A percentile compares a stretch with the other conserved stretches of the same genome.
phyloP scores from a whole-genome alignment of 305 asterid species.

The Ruellia speciosa region DNA sequence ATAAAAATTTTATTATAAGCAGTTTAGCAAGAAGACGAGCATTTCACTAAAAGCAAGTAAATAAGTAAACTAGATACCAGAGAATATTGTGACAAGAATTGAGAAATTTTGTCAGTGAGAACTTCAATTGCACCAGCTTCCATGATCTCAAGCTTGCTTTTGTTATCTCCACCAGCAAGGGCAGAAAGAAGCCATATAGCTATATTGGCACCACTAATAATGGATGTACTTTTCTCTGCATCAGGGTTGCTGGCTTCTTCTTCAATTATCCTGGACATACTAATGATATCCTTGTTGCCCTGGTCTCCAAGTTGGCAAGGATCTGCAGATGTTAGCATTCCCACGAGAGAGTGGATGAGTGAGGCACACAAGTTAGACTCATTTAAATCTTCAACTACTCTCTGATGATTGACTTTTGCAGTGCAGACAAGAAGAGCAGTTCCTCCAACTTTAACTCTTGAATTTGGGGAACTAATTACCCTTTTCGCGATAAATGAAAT shows the following conservation, averaged over 20 bases:
- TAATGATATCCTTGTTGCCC: slow-evolving; percentile 45
- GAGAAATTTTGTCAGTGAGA: slow-evolving; percentile 74
- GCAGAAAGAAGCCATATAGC: slow-evolving; percentile 88
- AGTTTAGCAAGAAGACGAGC: neutral
- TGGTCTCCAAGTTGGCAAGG: slow-evolving; percentile 45
- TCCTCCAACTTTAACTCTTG: slow-evolving; percentile 79
- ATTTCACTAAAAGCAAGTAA: neutral
- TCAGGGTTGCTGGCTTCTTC: slow-evolving; percentile 40
- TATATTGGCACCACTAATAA: slow-evolving; percentile 63
- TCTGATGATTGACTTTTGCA: slow-evolving; percentile 70
- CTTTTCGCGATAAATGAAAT: slow-evolving; percentile 66
- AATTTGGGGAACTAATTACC: slow-evolving; percentile 54
- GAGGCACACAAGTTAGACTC: slow-evolving; percentile 50
- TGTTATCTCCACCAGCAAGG: slow-evolving; percentile 73
- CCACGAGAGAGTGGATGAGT: slow-evolving; percentile 78
- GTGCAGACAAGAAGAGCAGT: slow-evolving; percentile 86
- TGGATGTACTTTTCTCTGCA: slow-evolving; percentile 52
- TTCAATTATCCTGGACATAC: slow-evolving; percentile 51
- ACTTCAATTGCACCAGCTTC: slow-evolving; percentile 95
- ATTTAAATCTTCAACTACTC: slow-evolving; percentile 68
- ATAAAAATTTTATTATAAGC: neutral
- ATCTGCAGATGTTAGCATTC: slow-evolving; percentile 55
- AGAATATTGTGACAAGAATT: slow-evolving; percentile 50
- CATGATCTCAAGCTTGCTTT: slow-evolving; percentile 66
- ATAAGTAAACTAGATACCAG: slow-evolving; percentile 42